Evolutionary conservation across 177 flowering plant genomes (phyloP).

Genomic region (Vitis hybrid): DNA sequence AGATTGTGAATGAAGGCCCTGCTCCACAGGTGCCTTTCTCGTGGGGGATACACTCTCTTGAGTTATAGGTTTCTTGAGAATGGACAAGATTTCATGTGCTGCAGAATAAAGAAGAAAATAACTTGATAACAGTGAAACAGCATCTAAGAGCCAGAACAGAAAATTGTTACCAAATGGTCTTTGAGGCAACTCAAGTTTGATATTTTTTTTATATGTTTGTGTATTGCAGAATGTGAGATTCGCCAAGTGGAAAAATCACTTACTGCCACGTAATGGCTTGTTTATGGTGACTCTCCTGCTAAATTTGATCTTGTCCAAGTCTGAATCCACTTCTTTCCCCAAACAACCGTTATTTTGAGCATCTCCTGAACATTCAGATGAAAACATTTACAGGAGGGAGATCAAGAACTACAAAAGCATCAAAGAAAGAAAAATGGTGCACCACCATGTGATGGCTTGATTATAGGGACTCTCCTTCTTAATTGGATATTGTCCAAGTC

Average conservation of each 20-base stretch:
- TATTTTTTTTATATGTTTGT: not conserved
- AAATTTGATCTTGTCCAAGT: slow-evolving; percentile 19
- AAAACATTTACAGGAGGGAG: not conserved
- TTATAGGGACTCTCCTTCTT: slow-evolving; percentile 16
- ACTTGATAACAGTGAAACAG: not conserved
- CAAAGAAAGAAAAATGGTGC: not conserved
- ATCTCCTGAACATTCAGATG: slow-evolving; percentile 30
- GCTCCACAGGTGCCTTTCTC: slow-evolving; percentile 13
- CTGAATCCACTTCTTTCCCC: slow-evolving; percentile 16
- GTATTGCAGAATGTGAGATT: not conserved
- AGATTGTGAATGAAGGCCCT: slow-evolving; percentile 18
- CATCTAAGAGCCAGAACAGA: not conserved
- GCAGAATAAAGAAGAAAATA: slow-evolving; percentile 18
- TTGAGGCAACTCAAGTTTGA: not conserved
- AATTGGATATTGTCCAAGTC: slow-evolving; percentile 18
- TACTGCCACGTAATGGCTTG: slow-evolving; percentile 60
- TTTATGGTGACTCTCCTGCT: slow-evolving; percentile 17
- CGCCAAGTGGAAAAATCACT: not conserved
- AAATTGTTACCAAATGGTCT: not conserved
- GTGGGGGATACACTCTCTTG: slow-evolving; percentile 8
- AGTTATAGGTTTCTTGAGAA: slow-evolving; percentile 47
- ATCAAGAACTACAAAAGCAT: not conserved
- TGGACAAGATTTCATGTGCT: slow-evolving; percentile 61
- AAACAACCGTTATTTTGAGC: slow-evolving; percentile 19
- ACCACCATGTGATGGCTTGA: slow-evolving; percentile 60